Base-by-base conservation (phyloP, 805 yeast genomes). In the Candida argentea region DNA sequence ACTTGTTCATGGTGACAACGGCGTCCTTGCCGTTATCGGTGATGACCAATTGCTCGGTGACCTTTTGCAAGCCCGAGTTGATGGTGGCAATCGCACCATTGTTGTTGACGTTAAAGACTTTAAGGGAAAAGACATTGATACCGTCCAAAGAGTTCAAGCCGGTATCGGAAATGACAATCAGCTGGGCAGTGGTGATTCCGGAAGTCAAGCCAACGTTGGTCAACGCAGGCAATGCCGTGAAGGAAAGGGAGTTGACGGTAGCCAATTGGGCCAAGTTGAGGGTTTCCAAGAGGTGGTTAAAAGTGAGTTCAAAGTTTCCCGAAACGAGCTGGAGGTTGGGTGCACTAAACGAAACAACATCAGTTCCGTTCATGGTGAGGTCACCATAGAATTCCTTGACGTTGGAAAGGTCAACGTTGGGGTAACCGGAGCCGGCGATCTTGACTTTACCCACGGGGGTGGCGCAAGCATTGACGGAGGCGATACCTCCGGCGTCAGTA, bases 141-240 rank as follows among this genome's bases (percentile, higher is more conserved):
- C 91, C 91, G 32, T 68, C 71, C 48, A 82, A 70, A 28, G 77
- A 60, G 48, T 67, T 67, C 52, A 82, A 67, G 43, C 74, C 65
- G 40, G 91, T 81, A 62, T 82, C 87, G 29, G 89, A 71, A 46
- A 82, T 70, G 52, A 64, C 53, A 43, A 89, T 68, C 33, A 71
- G 59, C 51, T 73, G 71, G 50, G 93, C 87, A 44, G 76, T 66
- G 46, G 82, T 68, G 48, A 91, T 72, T 57, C 82, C 82, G 26
- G 62, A 35, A 30, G 63, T 50, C 58, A 89, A 81, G 58, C 79
- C 75, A 43, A 86, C 71, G 31, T 58, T 48, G 42, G 64, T 57
- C 50, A 89, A 74, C 43, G 86, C 89, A 52, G 96, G 95, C 55
- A 91, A 71, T 43, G 95, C 85, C 49, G 73, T 70, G 65, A 82